These are phyloP conservation scores for Sporisorium scitamineum DNA, from an alignment of 1,284 basidiomycete species.

Conservation along the genomic window DNA sequence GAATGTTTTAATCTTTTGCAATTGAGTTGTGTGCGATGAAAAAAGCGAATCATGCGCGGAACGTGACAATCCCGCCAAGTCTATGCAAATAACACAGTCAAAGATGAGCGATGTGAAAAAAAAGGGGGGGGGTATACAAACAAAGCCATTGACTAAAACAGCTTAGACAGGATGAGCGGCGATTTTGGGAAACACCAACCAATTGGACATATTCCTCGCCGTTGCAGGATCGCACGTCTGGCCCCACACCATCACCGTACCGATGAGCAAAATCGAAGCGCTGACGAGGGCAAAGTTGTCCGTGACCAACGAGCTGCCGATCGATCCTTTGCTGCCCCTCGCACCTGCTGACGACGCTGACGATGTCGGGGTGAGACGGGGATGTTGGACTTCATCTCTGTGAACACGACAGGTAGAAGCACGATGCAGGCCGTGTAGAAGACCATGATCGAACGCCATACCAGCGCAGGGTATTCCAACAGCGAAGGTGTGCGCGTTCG, in stretches of 20 bases:
- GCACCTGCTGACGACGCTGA: background rate
- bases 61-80: too few species aligned
- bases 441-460: constrained; percentile 54
- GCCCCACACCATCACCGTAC: constrained; percentile 44
- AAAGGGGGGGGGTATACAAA: background rate
- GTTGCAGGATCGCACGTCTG: constrained; percentile 36
- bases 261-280: constrained; percentile 37
- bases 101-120: background rate
- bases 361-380: constrained; percentile 21
- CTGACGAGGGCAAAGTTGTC: constrained; percentile 45
- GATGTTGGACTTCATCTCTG: constrained; percentile 62
- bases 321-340: background rate
- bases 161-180: constrained; percentile 3
- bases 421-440: constrained; percentile 67
- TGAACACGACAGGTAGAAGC: constrained; percentile 65
- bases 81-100: background rate
- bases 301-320: constrained; percentile 27
- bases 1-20: too few species aligned
- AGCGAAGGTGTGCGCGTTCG: constrained; percentile 23
- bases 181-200: constrained; percentile 47
- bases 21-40: too few species aligned
- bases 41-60: background rate
- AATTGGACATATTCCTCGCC: constrained; percentile 36
- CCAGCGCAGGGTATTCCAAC: constrained; percentile 56
- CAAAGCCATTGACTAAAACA: too few species aligned